Evolutionary conservation across 768 basidiomycete species (phyloP), one percentile per base, ranked within the genome.

Genomic region (Leccinum imitatum): DNA sequence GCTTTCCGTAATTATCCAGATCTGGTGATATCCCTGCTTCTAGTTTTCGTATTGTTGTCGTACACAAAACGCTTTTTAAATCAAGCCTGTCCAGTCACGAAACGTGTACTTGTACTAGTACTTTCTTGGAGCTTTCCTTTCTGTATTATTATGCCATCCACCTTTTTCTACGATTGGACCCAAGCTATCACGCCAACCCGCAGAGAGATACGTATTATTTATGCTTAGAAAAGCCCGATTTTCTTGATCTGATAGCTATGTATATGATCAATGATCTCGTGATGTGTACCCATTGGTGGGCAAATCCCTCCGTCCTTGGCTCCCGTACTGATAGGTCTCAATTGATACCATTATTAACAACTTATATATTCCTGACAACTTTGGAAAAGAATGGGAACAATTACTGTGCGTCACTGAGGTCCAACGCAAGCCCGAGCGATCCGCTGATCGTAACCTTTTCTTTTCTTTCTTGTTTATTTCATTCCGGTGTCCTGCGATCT

Each of bases 81-180:
- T 59, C 31, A 57, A 57, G 44, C 19, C 44, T 46, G 44, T 14
- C 46, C 50, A 56, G 58, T 63, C 54, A 50, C 39, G 11, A 60
- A 13, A 54, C 66, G 50, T 74, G 71, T 72, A 70, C 62, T 15
- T 23, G 35, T 74, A 67, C 60, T 58, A 23, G n/a, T 58, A 23
- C 15, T 21, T 72, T 74, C 69, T 72, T 72, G 71, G 65, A 69
- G 54, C 53, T 63, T 54, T 46, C 19, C 6, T 72, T 62, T 63
- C 62, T 74, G 64, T 72, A 73, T 71, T 53, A 52, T 51, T 53
- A 68, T 69, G 59, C 44, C 68, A 63, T 53, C 60, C 61, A 63
- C 62, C 52, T 71, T 11, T 44, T 44, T 21, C 44, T 46, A 46
- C 54, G 30, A 59, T 56, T 46, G 63, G 62, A 69, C 56, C 27